These are phyloP conservation scores for Selenicereus undatus DNA, from an alignment of 148 eudicot genomes.

Conservation along the genomic window DNA sequence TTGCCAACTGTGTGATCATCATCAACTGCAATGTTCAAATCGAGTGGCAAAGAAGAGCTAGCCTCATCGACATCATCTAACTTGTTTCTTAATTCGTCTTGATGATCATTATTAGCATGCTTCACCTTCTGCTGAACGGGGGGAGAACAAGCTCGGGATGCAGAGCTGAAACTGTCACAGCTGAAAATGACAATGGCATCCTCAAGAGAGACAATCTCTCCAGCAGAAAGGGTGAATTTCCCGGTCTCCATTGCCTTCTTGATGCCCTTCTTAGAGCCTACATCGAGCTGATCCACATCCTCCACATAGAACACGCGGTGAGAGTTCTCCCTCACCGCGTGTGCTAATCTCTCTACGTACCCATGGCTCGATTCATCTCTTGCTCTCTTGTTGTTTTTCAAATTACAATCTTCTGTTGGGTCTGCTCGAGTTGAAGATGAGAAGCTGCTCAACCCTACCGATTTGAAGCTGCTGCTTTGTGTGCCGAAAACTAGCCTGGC, in stretches of 20 bases:
- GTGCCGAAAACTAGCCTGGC: constrained; percentile 55
- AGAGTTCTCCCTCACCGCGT: constrained; percentile 49
- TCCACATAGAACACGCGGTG: constrained; percentile 61
- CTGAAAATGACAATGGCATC: constrained; percentile 68
- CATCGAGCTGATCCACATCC: constrained; percentile 60
- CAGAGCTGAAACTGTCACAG: constrained; percentile 54
- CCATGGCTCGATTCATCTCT: constrained; percentile 43
- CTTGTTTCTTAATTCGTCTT: neutral
- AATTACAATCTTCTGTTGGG: constrained; percentile 35
- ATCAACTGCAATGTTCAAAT: constrained; percentile 48
- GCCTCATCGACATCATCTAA: constrained; percentile 20
- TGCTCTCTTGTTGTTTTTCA: constrained; percentile 38
- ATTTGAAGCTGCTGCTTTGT: constrained; percentile 26
- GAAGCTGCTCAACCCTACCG: constrained; percentile 41
- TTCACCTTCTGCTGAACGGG: constrained; percentile 33
- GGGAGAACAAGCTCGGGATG: constrained; percentile 58
- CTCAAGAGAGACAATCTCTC: constrained; percentile 40
- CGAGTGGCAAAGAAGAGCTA: constrained; percentile 31
- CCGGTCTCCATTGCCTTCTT: constrained; percentile 53
- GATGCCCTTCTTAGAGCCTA: constrained; percentile 40
- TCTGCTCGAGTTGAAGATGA: constrained; percentile 42
- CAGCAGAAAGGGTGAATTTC: constrained; percentile 24
- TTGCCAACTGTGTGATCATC: constrained; percentile 24
- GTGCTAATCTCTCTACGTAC: constrained; percentile 45
- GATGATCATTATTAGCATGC: constrained; percentile 14